These are phyloP conservation scores for Acanthamoeba quina DNA, from an alignment of 208 protist species.

Conservation along the genomic window DNA sequence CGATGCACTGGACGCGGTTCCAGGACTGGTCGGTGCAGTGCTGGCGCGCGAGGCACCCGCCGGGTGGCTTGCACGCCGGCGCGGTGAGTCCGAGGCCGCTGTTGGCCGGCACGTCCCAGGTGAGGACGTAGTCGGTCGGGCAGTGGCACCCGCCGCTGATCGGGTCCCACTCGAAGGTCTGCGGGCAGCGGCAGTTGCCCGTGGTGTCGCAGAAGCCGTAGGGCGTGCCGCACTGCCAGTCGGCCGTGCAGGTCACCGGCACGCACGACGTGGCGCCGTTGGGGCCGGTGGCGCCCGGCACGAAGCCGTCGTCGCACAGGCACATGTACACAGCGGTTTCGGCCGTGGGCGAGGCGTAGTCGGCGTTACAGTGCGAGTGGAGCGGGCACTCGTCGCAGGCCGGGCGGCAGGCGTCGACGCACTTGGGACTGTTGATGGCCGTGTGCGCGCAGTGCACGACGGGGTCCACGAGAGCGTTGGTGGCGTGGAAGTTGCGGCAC, in stretches of 20 bases:
- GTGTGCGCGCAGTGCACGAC: conserved; percentile 14
- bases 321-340: background rate
- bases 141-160: background rate
- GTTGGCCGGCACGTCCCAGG: background rate
- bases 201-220: background rate
- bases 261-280: background rate
- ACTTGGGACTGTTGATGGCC: background rate
- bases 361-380: background rate
- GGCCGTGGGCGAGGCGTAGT: background rate
- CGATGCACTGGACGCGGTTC: background rate
- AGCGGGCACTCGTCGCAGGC: background rate
- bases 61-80: background rate
- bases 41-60: background rate
- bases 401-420: background rate
- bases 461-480: conserved; percentile 7
- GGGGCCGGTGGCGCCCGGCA: background rate
- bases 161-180: background rate
- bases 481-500: conserved; percentile 9
- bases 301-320: conserved; percentile 22
- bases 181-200: background rate
- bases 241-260: background rate
- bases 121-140: background rate
- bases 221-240: background rate
- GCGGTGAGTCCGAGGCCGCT: background rate
- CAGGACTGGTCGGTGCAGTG: background rate